Evolutionary conservation across 108 stramenopile genomes (phyloP).

Genomic region (Bacterosira constricta): DNA sequence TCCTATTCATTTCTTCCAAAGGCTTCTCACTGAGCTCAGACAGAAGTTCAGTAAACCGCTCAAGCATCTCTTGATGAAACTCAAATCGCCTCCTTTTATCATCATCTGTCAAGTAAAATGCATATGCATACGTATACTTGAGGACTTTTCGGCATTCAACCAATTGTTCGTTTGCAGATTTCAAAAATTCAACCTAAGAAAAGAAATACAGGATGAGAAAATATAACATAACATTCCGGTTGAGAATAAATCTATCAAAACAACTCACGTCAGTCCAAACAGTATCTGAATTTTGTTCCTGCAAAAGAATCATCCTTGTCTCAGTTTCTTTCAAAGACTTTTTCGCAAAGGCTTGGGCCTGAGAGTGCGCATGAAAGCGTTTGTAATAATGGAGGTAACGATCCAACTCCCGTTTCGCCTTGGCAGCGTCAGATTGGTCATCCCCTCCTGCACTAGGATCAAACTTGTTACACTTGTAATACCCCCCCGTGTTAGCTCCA

Average conservation of each 20-base stretch:
- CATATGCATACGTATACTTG: conserved; percentile 96
- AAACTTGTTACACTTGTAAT: conserved; percentile 98
- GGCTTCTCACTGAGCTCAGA: conserved; percentile 86
- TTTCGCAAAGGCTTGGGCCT: conserved; percentile 92
- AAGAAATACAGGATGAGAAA: no score
- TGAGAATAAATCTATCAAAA: no score
- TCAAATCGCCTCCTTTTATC: conserved; percentile 92
- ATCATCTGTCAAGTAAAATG: conserved; percentile 81
- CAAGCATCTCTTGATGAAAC: conserved; percentile 98
- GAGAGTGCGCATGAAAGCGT: conserved; percentile 92
- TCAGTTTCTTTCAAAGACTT: conserved; percentile 89
- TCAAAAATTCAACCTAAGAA: conserved; percentile 96
- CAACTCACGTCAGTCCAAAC: conserved; percentile 98
- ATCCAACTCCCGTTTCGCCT: conserved; percentile 93
- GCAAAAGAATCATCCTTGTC: conserved; percentile 89
- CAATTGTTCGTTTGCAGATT: conserved; percentile 94
- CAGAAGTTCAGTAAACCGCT: conserved; percentile 95
- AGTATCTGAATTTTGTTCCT: conserved; percentile 77
- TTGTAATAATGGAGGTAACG: conserved; percentile 99
- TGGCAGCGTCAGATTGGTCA: conserved; percentile 81
- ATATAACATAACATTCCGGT: no score
- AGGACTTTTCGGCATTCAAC: conserved; percentile 97
- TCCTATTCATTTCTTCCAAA: conserved; percentile 89
- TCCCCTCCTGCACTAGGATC: conserved; percentile 40
- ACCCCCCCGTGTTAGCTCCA: conserved; percentile 97